Conservation (phyloP, 1,139 yeast genomes). For the Suhomyces maxii region DNA sequence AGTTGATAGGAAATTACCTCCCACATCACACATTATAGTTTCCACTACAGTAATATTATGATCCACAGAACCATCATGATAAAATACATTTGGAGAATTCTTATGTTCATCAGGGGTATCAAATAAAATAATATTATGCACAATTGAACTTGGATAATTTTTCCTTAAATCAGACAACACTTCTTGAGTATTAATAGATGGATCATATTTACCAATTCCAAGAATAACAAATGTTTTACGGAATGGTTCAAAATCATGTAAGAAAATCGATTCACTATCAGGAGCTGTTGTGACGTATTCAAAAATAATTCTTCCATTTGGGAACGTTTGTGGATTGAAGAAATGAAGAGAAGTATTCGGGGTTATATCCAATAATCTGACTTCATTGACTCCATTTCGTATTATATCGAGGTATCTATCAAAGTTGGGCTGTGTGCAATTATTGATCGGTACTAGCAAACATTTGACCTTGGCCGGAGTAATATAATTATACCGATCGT, state of each 20-base stretch:
- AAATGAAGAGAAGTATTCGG: slow-evolving; percentile 55
- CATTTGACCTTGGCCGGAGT: slow-evolving; percentile 68
- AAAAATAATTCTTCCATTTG: slow-evolving; percentile 68
- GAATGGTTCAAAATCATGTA: slow-evolving; percentile 88
- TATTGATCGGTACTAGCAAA: slow-evolving; percentile 69
- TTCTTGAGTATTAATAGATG: slow-evolving; percentile 25
- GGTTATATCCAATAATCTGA: slow-evolving; percentile 71
- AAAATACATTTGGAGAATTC: slow-evolving; percentile 25
- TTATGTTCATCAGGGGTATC: slow-evolving; percentile 43
- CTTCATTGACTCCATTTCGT: slow-evolving; percentile 51
- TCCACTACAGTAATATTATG: slow-evolving; percentile 50
- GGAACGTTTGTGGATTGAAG: slow-evolving; percentile 86
- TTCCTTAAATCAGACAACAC: slow-evolving; percentile 29
- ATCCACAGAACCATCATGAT: slow-evolving; percentile 22
- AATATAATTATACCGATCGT: slow-evolving; percentile 23
- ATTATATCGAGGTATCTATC: slow-evolving; percentile 46
- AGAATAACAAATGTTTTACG: slow-evolving; percentile 70
- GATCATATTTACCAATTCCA: slow-evolving; percentile 56
- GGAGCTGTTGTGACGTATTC: slow-evolving; percentile 52
- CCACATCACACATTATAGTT: slow-evolving; percentile 71
- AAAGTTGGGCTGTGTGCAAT: slow-evolving; percentile 51
- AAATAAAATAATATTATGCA: slow-evolving; percentile 63
- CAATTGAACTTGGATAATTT: slow-evolving; percentile 57
- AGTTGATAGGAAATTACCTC: slow-evolving; percentile 60
- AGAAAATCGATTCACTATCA: slow-evolving; percentile 59